phyloP scores from a whole-genome alignment of 192 early-diverging fungal genomes.

The Paraglomus brasilianum region DNA sequence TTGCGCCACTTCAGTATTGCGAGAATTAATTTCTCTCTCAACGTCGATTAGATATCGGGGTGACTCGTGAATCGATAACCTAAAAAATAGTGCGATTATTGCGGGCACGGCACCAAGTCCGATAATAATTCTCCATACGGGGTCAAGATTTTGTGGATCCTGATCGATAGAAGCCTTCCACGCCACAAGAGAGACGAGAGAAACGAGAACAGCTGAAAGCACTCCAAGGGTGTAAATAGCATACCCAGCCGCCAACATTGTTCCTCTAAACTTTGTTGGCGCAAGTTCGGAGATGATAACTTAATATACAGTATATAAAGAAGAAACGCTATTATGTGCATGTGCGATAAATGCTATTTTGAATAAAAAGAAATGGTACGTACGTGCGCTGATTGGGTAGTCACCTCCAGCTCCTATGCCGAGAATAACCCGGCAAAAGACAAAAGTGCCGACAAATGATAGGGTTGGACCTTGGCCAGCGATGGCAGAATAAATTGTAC shows the following conservation, averaged over 20 bases:
- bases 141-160: slow-evolving; percentile 65
- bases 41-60: slow-evolving; percentile 69
- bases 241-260: slow-evolving; percentile 80
- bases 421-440: slow-evolving; percentile 88
- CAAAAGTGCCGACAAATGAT: slow-evolving; percentile 59
- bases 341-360: too few species aligned
- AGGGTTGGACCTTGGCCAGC: slow-evolving; percentile 65
- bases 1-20: slow-evolving; percentile 32
- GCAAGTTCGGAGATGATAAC: slow-evolving; percentile 92
- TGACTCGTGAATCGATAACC: slow-evolving; percentile 86
- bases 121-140: slow-evolving; percentile 82
- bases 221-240: slow-evolving; percentile 87
- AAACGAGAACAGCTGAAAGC: slow-evolving; percentile 68
- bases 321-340: too few species aligned
- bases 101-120: slow-evolving; percentile 78
- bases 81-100: slow-evolving; percentile 80
- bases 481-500: slow-evolving; percentile 76
- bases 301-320: too few species aligned
- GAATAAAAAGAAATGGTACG: too few species aligned
- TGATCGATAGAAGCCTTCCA: slow-evolving; percentile 60
- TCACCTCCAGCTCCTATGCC: slow-evolving; percentile 95
- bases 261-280: slow-evolving; percentile 69
- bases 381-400: slow-evolving; percentile 47
- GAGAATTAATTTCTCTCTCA: slow-evolving; percentile 36
- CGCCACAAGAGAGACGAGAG: slow-evolving; percentile 58